Conservation (phyloP, 1,284 basidiomycete genomes). For the Cutaneotrichosporon sp. region DNA sequence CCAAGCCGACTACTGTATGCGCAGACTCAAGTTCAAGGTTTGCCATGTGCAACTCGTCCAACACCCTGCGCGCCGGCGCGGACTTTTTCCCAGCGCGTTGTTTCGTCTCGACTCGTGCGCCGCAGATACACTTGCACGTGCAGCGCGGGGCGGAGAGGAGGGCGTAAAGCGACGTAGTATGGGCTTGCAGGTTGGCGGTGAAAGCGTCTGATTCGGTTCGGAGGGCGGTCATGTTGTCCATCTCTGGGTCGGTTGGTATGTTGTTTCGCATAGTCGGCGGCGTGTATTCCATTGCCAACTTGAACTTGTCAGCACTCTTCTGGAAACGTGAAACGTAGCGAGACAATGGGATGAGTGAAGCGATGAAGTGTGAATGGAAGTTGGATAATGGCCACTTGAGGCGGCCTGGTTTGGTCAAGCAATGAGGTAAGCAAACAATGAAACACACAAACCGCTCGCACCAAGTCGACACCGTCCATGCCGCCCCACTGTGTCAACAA, state of each 20-base stretch:
- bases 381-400: no score
- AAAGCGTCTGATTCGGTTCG: not conserved
- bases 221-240: not conserved
- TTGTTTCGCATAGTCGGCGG: no score
- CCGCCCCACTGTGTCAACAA: not conserved
- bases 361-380: no score
- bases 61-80: not conserved
- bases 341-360: no score
- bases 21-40: not conserved
- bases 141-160: not conserved
- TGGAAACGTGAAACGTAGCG: no score
- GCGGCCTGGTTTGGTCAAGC: no score
- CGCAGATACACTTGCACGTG: not conserved
- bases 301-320: no score
- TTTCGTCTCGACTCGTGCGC: not conserved
- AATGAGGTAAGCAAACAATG: not conserved
- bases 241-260: not conserved
- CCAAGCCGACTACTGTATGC: not conserved
- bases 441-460: not conserved
- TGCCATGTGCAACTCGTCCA: not conserved
- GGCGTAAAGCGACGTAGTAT: not conserved
- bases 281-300: no score
- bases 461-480: not conserved
- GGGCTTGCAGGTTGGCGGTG: not conserved
- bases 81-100: not conserved